Base-by-base conservation (phyloP, 1,284 basidiomycete genomes). In the Ustilago tritici region DNA sequence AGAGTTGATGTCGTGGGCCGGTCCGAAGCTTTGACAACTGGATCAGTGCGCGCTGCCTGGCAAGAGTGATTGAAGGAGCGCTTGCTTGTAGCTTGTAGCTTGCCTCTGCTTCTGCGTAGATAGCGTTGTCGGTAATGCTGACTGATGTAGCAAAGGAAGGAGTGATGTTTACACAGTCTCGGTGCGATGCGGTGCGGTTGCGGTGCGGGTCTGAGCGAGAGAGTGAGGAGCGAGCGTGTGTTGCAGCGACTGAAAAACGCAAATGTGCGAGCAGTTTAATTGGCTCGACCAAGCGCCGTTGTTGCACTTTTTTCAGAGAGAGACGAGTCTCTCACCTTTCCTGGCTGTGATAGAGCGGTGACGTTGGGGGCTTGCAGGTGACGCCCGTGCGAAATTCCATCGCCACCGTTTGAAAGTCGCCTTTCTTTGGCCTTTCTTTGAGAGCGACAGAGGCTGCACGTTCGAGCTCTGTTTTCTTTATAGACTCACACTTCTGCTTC, bases 311-410 rank as follows among this genome's bases (percentile, higher is more conserved):
- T 50, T 50, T 50, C 31, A 32, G n/a, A 10, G 14, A 49, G 10
- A 50, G 31, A 40, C 10, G 28, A 49, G 19, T 19, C n/a, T 19
- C 43, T 9, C 43, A 19, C 43, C 7, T 19, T 19, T 50, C 31
- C 49, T 50, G n/a, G 31, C 28, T 46, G 31, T 31, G 31, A 34
- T 28, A 50, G 28, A 50, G 31, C 23, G 15, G 12, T 50, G 49
- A 50, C 49, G 49, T 50, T 50, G 49, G 47, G 12, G 47, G 11
- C 28, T 50, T 50, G 49, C 49, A 50, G 34, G 28, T 28, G 49
- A 50, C 28, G 49, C 28, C 49, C 49, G 49, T 50, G 49, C 49
- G 28, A 50, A 50, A 32, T 50, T 17, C 8, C 9, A 28, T 50
- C 14, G 38, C 15, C 38, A 40, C 23, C 23, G 4, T 12, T 31